Conservation (phyloP, 2,329 filamentous ascomycete genomes). For the Leptodontidium sp. region DNA sequence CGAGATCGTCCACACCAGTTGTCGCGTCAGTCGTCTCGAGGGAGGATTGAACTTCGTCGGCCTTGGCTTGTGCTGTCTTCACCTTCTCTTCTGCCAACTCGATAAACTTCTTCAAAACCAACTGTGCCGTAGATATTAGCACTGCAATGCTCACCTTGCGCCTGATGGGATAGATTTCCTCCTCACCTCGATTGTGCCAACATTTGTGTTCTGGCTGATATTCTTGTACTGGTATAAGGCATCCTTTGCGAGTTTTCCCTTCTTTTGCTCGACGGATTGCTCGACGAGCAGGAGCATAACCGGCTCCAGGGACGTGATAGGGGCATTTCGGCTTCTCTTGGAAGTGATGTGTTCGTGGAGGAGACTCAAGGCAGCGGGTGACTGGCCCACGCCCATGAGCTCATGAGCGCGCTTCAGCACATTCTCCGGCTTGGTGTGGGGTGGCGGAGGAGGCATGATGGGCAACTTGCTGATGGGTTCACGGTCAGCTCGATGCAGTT, state of each 20-base stretch:
- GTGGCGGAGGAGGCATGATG: constrained; percentile 81
- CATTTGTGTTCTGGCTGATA: constrained; percentile 98
- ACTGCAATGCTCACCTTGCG: constrained; percentile 10
- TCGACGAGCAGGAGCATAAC: constrained; percentile 98
- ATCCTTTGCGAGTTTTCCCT: constrained; percentile 98
- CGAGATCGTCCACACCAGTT: constrained; percentile 88
- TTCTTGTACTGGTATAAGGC: constrained; percentile 99
- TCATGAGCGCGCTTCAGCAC: constrained; percentile 98
- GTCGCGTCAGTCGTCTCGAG: constrained; percentile 79
- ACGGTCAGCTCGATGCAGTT: constrained; percentile 15
- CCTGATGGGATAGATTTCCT: constrained; percentile 7
- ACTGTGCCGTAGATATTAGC: constrained; percentile 53
- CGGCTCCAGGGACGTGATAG: constrained; percentile 94
- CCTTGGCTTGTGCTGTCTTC: constrained; percentile 92
- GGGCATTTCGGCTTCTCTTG: constrained; percentile 96
- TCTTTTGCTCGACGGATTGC: constrained; percentile 95
- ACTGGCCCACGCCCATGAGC: constrained; percentile 97
- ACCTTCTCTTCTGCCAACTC: constrained; percentile 97
- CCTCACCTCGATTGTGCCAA: constrained; percentile 91
- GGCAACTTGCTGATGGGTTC: constrained; percentile 34
- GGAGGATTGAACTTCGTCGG: constrained; percentile 90
- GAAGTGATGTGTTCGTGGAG: constrained; percentile 99
- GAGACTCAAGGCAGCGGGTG: constrained; percentile 88
- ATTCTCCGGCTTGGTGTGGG: constrained; percentile 98
- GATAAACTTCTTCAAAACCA: constrained; percentile 97